Base-by-base conservation (phyloP, 768 basidiomycete genomes). In the Lanmaoa pseudosensibilis region DNA sequence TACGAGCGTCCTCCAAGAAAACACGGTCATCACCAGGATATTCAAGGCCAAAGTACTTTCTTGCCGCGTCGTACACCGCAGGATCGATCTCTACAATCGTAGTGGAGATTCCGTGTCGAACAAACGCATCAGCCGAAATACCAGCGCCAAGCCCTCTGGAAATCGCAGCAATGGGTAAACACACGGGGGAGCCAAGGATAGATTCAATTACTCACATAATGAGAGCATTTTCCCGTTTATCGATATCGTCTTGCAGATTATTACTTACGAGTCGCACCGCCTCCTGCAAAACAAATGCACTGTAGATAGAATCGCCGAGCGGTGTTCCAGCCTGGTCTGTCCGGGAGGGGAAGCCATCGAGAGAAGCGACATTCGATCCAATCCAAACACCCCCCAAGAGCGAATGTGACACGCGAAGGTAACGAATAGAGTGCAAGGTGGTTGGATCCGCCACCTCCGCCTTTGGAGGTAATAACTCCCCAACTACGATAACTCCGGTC, bases 81-180 rank as follows among this genome's bases (percentile, higher is more conserved):
- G 92, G 91, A 68, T 98, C 96, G 57, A 96, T 90, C 71, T 98
- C 96, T n/a, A 95, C 82, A 46, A 96, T 82, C 2, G 93, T 92
- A 5, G 88, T 87, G 7, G 80, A 76, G 27, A 95, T 74, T 19
- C 80, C 80, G 58, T 92, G 89, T 25, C 80, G 77, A 46, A 82
- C 76, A 61, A 98, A 85, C 0, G 92, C 80, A 41, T 84, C 82
- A 0, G 92, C 87, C 4, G 91, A 86, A 52, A 91, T 85, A 6
- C 96, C 95, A 19, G 83, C 79, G 19, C 96, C 96, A 33, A 98
- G 83, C 12, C 96, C 96, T 71, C 95, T 97, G 64, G 16, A 50
- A 55, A 47, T 56, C 34, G 9, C 13, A 45, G 1, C 21, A 30
- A 47, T 40, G 21, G 5, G 13, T 50, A 34, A 54, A 53, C 63